Evolutionary conservation across 225 moss, liverwort and hornwort species (phyloP).

Genomic region (Climacium dendroides): DNA sequence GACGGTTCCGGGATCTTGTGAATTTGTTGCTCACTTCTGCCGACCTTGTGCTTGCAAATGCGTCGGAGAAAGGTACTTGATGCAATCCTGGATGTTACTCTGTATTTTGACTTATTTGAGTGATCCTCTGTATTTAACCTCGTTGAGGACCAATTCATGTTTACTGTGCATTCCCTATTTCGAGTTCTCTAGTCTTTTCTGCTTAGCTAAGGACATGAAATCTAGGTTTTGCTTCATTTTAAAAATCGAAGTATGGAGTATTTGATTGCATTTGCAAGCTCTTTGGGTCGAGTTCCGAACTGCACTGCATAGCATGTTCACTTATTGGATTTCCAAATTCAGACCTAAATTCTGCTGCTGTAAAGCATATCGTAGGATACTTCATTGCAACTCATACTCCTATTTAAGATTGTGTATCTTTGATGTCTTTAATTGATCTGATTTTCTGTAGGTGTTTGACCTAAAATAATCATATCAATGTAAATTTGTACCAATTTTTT

Average conservation of each 20-base stretch:
- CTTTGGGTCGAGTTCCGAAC: neutral
- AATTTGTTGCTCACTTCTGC: constrained; percentile 83
- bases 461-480: neutral
- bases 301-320: neutral
- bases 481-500: neutral
- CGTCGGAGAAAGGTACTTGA: constrained; percentile 69
- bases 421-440: neutral
- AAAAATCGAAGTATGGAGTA: neutral
- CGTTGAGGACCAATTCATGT: no score
- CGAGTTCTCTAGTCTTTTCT: neutral
- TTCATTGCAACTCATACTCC: neutral
- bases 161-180: neutral
- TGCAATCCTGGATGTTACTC: constrained; percentile 50
- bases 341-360: neutral
- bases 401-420: neutral
- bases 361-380: no score
- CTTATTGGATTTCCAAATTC: neutral
- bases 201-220: neutral
- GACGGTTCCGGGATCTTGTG: constrained; percentile 66
- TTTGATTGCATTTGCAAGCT: neutral
- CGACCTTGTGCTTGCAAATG: constrained; percentile 77
- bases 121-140: neutral
- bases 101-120: constrained; percentile 11
- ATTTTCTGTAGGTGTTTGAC: neutral
- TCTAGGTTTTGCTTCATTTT: neutral